Evolutionary conservation across 345 rosid genomes (phyloP), one percentile per base, ranked within the genome.

Genomic region (Hibiscus mutabilis): DNA sequence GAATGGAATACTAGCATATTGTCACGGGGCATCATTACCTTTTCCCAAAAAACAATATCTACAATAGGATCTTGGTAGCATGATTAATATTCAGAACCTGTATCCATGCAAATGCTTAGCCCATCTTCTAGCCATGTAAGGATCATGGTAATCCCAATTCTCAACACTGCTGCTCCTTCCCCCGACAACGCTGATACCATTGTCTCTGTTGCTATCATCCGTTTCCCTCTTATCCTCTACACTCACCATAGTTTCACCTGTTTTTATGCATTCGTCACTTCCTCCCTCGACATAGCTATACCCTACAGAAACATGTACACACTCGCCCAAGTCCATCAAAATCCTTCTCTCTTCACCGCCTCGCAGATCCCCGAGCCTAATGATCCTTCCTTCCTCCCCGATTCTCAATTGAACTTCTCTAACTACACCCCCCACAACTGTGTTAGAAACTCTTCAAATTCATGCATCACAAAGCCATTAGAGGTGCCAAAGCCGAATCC

Each of bases 111-210:
- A 83, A 77, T 86, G 90, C 77, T 88, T 92, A 33, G 93, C 89
- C 96, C 96, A 91, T 76, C 97, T 79, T 84, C 91, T 85, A 33
- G 91, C 96, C 93, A 92, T 84, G 81, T 78, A 81, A 68, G 88
- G 93, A 66, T 88, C 88, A 76, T 84, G 92, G 76, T 84, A 88
- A 68, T 86, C 92, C 96, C 88, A 89, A 73, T 83, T 71, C 73
- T 87, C 89, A 2, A 76, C 87, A 60, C 79, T 75, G 59, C 92
- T 89, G 31, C 72, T 82, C 73, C 90, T 85, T 57, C 88, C 87
- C 29, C 85, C 81, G 55, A 40, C 53, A 4, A 73, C 73, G 79
- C 77, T 75, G 57, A 19, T 69, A 49, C 60, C 75, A 35, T 46
- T 69, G 55, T 73, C 86, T 10, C 72, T 35, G 65, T 22, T 76